These are phyloP conservation scores for Pseudogymnoascus sp. DNA, from an alignment of 2,329 filamentous ascomycete species.

Conservation along the genomic window DNA sequence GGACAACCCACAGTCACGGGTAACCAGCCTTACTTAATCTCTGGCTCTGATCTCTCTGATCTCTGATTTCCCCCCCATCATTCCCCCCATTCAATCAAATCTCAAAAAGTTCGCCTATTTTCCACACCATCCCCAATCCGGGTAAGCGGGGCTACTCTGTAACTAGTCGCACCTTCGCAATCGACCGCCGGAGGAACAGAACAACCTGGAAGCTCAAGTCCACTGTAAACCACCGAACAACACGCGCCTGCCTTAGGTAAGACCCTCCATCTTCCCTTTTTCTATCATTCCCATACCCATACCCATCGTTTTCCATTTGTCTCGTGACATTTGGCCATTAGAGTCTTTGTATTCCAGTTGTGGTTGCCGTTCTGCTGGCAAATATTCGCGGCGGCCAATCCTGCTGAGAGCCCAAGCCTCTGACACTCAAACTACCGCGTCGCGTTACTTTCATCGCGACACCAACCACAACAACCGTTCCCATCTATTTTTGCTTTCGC, in stretches of 20 bases:
- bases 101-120: background rate
- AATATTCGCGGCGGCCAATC: background rate
- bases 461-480: conserved; percentile 17
- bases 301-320: background rate
- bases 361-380: conserved; percentile 5
- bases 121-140: background rate
- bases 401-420: background rate
- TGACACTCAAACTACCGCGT: background rate
- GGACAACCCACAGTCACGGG: background rate
- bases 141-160: background rate
- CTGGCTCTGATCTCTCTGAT: background rate
- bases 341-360: background rate
- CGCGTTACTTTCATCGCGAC: conserved; percentile 7
- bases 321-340: conserved; percentile 5
- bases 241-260: conserved; percentile 24
- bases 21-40: background rate
- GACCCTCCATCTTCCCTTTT: conserved; percentile 23
- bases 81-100: background rate
- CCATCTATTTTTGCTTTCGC: conserved; percentile 18
- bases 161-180: conserved; percentile 9
- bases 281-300: background rate
- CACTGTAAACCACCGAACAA: conserved; percentile 7
- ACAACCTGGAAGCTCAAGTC: conserved; percentile 8
- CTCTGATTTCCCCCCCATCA: no score
- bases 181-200: conserved; percentile 3